A percentile compares a stretch with the other conserved stretches of the same genome.
phyloP scores from a whole-genome alignment of 129 eudicot species.

The Flaveria robusta region DNA sequence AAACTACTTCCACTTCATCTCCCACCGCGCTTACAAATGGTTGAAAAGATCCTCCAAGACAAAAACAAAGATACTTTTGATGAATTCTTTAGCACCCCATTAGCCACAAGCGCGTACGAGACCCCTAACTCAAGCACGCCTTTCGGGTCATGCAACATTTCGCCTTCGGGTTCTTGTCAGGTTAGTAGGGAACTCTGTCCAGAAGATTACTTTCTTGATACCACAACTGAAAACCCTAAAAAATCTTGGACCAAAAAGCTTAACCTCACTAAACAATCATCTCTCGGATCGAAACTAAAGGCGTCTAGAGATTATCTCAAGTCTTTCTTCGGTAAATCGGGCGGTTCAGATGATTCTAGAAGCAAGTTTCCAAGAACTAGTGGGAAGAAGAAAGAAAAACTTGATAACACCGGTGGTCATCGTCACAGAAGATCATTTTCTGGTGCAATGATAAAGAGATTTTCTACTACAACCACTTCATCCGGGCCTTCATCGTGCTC shows the following conservation, averaged over 20 bases:
- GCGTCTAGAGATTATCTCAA: constrained; percentile 66
- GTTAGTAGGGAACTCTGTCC: constrained; percentile 79
- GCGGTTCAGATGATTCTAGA: constrained; percentile 47
- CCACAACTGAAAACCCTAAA: constrained; percentile 42
- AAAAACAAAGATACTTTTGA: constrained; percentile 35
- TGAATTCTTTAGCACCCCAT: constrained; percentile 66
- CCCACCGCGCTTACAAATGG: constrained; percentile 78
- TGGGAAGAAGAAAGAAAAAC: constrained; percentile 43
- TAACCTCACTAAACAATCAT: constrained; percentile 56
- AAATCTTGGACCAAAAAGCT: constrained; percentile 72
- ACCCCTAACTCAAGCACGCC: constrained; percentile 64
- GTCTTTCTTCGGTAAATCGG: constrained; percentile 68
- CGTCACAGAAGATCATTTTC: constrained; percentile 81
- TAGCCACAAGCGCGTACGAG: constrained; percentile 40
- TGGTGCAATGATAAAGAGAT: constrained; percentile 55
- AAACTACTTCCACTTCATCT: constrained; percentile 93
- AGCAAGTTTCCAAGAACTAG: constrained; percentile 35
- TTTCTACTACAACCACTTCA: constrained; percentile 49
- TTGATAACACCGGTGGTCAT: constrained; percentile 31
- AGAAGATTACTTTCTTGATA: constrained; percentile 55
- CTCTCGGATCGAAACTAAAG: constrained; percentile 57
- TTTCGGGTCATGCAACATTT: constrained; percentile 75
- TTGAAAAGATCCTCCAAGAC: constrained; percentile 63
- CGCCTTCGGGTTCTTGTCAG: constrained; percentile 71
- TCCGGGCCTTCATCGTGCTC: constrained; percentile 44